These are phyloP conservation scores for Anaeramoeba ignava DNA, from an alignment of 78 protist species.

Conservation along the genomic window DNA sequence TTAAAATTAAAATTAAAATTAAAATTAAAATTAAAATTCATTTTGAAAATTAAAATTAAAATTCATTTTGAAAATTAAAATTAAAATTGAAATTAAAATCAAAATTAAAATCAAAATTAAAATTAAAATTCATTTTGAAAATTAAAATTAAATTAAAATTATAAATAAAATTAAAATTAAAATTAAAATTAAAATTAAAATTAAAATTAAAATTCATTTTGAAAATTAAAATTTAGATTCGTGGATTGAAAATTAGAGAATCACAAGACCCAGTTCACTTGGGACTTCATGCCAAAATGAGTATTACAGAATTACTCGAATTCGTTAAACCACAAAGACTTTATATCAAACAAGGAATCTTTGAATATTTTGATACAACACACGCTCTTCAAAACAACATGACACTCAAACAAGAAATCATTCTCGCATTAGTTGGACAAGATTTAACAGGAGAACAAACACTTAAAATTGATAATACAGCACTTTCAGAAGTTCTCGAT, in stretches of 20 bases:
- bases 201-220: too few relatives aligned
- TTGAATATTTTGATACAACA: background rate
- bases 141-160: too few relatives aligned
- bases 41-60: too few relatives aligned
- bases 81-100: too few relatives aligned
- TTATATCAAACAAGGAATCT: background rate
- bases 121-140: too few relatives aligned
- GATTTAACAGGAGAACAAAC: background rate
- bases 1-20: too few relatives aligned
- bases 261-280: background rate
- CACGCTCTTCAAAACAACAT: background rate
- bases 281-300: background rate
- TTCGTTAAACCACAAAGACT: background rate
- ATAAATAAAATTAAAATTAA: too few relatives aligned
- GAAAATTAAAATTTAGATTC: too few relatives aligned
- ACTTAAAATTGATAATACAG: background rate
- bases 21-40: too few relatives aligned
- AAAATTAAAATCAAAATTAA: too few relatives aligned
- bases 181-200: too few relatives aligned
- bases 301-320: background rate
- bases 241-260: background rate
- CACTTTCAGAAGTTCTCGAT: background rate
- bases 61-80: too few relatives aligned
- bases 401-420: background rate
- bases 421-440: background rate